Conservation (phyloP, 2,329 filamentous ascomycete genomes). For the Ascochyta koolunga region DNA sequence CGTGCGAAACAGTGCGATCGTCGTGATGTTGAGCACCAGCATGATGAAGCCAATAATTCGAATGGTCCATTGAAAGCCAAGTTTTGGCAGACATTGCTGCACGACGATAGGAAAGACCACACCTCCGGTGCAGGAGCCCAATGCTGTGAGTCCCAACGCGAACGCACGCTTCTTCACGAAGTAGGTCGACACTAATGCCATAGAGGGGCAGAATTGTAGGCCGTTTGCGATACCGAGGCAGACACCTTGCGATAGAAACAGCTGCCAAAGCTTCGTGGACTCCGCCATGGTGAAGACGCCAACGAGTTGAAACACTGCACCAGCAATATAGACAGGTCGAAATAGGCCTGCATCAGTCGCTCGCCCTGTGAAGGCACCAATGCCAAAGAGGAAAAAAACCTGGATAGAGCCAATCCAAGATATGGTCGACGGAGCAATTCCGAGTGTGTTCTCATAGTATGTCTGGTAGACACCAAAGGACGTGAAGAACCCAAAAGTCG, state of each 20-base stretch:
- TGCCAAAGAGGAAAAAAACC: slow-evolving; percentile 40
- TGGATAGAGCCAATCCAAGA: slow-evolving; percentile 44
- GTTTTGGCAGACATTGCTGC: slow-evolving; percentile 35
- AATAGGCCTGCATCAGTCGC: slow-evolving; percentile 41
- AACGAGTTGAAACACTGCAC: slow-evolving; percentile 41
- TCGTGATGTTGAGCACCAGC: slow-evolving; percentile 48
- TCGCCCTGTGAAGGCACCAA: slow-evolving; percentile 39
- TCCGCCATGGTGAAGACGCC: slow-evolving; percentile 41
- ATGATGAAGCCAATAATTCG: slow-evolving; percentile 67
- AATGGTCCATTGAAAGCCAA: slow-evolving; percentile 67
- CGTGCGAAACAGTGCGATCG: slow-evolving; percentile 45
- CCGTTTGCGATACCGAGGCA: slow-evolving; percentile 61
- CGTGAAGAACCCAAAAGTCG: slow-evolving; percentile 61
- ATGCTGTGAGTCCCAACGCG: slow-evolving; percentile 36
- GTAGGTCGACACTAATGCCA: slow-evolving; percentile 56
- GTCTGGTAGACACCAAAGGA: slow-evolving; percentile 64
- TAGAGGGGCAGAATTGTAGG: slow-evolving; percentile 62
- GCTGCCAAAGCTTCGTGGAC: slow-evolving; percentile 40
- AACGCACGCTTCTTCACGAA: slow-evolving; percentile 39
- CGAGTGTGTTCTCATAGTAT: slow-evolving; percentile 55
- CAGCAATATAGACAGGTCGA: slow-evolving; percentile 34
- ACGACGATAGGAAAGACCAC: slow-evolving; percentile 43
- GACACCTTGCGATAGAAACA: slow-evolving; percentile 57
- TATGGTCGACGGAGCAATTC: slow-evolving; percentile 42
- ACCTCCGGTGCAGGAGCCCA: slow-evolving; percentile 39